These are phyloP conservation scores for Oryza meridionalis DNA, from an alignment of 176 grass and related monocot species.

Conservation along the genomic window DNA sequence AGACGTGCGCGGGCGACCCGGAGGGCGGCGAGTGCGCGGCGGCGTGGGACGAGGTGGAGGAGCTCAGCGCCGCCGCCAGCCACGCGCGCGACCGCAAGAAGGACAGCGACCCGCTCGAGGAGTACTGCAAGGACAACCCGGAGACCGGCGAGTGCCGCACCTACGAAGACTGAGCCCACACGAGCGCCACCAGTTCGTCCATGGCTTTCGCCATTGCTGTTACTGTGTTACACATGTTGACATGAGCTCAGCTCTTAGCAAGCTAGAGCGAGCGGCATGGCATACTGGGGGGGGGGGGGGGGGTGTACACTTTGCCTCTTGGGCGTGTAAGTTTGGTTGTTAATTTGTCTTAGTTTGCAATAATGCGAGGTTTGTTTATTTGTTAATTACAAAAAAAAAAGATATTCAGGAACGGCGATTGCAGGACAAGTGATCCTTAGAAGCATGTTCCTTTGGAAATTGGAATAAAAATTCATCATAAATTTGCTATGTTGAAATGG, in stretches of 20 bases:
- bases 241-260: conserved; percentile 8
- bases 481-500: background rate
- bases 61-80: conserved; percentile 84
- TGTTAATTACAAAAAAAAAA: conserved; percentile 13
- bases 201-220: conserved; percentile 14
- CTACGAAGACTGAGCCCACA: conserved; percentile 66
- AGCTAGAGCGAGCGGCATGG: background rate
- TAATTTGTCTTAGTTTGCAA: conserved; percentile 42
- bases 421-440: conserved; percentile 13
- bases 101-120: conserved; percentile 73
- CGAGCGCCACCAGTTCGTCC: background rate
- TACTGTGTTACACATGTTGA: background rate
- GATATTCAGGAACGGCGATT: conserved; percentile 16
- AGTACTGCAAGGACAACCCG: conserved; percentile 90
- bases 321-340: conserved; percentile 31
- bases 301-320: conserved; percentile 9
- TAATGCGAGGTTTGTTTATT: conserved; percentile 34
- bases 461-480: background rate
- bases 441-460: background rate
- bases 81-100: conserved; percentile 77
- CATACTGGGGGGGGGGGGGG: too few species aligned
- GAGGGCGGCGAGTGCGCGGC: conserved; percentile 73
- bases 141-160: conserved; percentile 89
- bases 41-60: conserved; percentile 98
- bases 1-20: conserved; percentile 69